These are phyloP conservation scores for Puccinia triticina DNA, from an alignment of 1,284 basidiomycete genomes.

Conservation along the genomic window DNA sequence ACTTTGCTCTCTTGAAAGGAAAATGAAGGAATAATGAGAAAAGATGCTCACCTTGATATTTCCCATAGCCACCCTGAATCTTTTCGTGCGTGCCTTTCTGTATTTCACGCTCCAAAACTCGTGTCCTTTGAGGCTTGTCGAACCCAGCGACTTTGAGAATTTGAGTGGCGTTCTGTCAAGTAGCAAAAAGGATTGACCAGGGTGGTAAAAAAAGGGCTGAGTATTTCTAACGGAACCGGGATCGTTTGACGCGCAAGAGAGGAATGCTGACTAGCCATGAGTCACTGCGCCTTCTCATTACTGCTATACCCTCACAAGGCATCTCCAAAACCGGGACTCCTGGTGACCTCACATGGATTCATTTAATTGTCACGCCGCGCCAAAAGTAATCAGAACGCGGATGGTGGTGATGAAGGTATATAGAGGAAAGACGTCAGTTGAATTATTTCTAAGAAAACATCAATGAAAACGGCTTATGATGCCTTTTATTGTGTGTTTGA, in stretches of 20 bases:
- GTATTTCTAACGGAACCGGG: background rate
- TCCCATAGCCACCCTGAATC: conserved; percentile 98
- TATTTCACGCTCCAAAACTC: conserved; percentile 94
- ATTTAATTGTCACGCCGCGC: background rate
- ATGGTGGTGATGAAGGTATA: background rate
- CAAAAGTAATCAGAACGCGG: background rate
- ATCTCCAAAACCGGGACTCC: conserved; percentile 56
- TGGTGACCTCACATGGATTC: conserved; percentile 14
- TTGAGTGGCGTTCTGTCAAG: conserved; percentile 83
- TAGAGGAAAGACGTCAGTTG: background rate
- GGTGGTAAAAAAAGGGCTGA: background rate
- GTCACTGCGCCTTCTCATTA: conserved; percentile 94
- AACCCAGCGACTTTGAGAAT: conserved; percentile 99
- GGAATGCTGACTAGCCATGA: conserved; percentile 70
- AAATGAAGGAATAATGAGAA: conserved; percentile 15
- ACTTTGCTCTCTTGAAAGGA: background rate
- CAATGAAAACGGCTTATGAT: background rate
- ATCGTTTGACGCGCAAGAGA: background rate
- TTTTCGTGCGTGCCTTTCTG: conserved; percentile 99
- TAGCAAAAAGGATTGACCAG: background rate
- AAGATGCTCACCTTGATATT: conserved; percentile 83
- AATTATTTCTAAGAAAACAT: conserved; percentile 1
- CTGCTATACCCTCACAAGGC: conserved; percentile 82
- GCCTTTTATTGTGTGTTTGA: background rate
- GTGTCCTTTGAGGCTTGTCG: conserved; percentile 96